Evolutionary conservation across 768 basidiomycete species (phyloP), one percentile per base, ranked within the genome.

Genomic region (Tylopilus sp.): DNA sequence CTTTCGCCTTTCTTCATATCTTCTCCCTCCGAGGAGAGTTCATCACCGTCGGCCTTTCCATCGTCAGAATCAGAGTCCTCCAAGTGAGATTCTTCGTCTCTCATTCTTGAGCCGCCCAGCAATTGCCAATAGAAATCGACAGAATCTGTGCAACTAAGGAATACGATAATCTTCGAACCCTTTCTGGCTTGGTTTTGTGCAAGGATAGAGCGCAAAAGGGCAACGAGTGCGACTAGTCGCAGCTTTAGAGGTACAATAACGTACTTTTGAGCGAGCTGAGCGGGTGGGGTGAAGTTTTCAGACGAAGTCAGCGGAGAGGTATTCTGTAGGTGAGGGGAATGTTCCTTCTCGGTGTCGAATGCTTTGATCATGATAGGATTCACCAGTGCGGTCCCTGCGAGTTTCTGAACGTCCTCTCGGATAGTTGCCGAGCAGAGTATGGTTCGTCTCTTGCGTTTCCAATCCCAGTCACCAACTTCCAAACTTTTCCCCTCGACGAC

Each of bases 371-470:
- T 82, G 44, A 94, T 72, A 3, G 96, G 95, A 53, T 88, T 77
- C 31, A 78, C 74, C 28, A 98, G 74, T 3, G 92, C 80, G 24
- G 82, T 84, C 12, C 94, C 94, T 0, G 96, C 93, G 26, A 99
- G 74, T 63, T 90, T 89, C 71, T 98, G 91, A 3, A 98, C 96
- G 60, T 94, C 93, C 60, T 96, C 94, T 42, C 88, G 81, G 29
- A 98, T 93, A 2, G 97, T 99, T 6, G 97, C 97, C 12, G 96
- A 98, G 75, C 97, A 99, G 6, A 99, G 80, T 22, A 99, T 77
- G 3, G 94, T 96, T 61, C 91, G 79, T 61, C 94, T 78, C 40
- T 84, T 77, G 50, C 81, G 72, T 36, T 81, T 75, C 89, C 89
- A 92, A 62, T 90, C 87, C 90, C 92, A 92, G 0, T 84, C 86